These are phyloP conservation scores for Aureococcus anophagefferens DNA, from an alignment of 108 stramenopile species.

Conservation along the genomic window DNA sequence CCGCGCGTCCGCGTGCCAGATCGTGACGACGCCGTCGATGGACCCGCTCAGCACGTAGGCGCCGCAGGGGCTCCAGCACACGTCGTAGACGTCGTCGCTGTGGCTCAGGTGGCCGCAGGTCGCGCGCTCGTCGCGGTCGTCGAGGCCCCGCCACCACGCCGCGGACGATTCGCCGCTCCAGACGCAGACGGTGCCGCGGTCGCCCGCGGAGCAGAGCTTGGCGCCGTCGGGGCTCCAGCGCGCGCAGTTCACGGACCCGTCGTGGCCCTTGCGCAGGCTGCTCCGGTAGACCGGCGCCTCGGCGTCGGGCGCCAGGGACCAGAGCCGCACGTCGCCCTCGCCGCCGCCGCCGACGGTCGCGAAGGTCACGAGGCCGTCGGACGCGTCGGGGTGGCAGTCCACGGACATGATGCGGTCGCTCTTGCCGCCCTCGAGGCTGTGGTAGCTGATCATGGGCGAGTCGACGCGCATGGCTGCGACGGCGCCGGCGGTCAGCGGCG, in stretches of 20 bases:
- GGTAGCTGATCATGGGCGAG: background rate
- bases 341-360: background rate
- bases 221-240: background rate
- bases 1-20: slow-evolving; percentile 50
- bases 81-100: slow-evolving; percentile 53
- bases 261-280: background rate
- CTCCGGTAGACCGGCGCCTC: background rate
- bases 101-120: background rate
- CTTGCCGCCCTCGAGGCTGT: background rate
- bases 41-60: slow-evolving; percentile 58
- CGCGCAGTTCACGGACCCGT: background rate
- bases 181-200: background rate
- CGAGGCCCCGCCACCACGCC: background rate
- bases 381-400: background rate
- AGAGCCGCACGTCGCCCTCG: background rate
- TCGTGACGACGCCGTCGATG: slow-evolving; percentile 53
- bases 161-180: background rate
- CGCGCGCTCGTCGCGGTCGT: background rate
- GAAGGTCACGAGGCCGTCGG: background rate
- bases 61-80: slow-evolving; percentile 60
- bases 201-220: background rate
- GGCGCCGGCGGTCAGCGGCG: too few relatives aligned
- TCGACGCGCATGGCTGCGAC: background rate
- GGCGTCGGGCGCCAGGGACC: background rate
- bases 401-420: background rate